Evolutionary conservation across 2,329 filamentous ascomycete species (phyloP).

Genomic region (Hypoxylon sp.): DNA sequence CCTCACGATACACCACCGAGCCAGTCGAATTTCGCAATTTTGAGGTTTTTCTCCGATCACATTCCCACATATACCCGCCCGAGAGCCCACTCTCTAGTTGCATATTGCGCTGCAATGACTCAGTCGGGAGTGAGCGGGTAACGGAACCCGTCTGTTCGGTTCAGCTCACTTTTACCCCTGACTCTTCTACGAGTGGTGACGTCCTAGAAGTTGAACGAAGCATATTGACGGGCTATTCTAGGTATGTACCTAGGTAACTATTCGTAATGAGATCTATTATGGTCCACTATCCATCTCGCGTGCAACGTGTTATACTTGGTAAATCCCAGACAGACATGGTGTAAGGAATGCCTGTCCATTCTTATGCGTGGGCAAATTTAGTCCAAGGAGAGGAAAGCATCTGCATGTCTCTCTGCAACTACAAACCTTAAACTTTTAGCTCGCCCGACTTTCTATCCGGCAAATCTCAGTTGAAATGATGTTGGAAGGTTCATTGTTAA

Average conservation of each 20-base stretch:
- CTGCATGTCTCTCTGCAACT: no score
- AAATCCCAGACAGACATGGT: background rate
- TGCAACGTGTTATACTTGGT: background rate
- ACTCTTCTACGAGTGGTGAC: conserved; percentile 25
- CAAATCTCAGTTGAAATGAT: background rate
- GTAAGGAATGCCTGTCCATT: background rate
- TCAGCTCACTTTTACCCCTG: background rate
- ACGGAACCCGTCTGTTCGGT: background rate
- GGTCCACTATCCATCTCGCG: background rate
- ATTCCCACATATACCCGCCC: background rate
- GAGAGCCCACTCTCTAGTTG: background rate
- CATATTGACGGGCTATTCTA: background rate
- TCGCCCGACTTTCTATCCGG: background rate
- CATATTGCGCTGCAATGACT: background rate
- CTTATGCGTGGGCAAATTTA: background rate
- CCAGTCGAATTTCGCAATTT: no score
- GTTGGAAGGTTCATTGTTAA: background rate
- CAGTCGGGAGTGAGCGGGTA: background rate
- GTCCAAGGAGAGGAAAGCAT: background rate
- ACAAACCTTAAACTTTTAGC: background rate
- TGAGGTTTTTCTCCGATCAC: no score
- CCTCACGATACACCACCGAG: no score
- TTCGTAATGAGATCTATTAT: background rate
- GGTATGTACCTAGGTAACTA: background rate
- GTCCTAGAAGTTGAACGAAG: conserved; percentile 19